Conservation (phyloP, 371 early-diverging fungal species). For the Rhizomucor pusillus region DNA sequence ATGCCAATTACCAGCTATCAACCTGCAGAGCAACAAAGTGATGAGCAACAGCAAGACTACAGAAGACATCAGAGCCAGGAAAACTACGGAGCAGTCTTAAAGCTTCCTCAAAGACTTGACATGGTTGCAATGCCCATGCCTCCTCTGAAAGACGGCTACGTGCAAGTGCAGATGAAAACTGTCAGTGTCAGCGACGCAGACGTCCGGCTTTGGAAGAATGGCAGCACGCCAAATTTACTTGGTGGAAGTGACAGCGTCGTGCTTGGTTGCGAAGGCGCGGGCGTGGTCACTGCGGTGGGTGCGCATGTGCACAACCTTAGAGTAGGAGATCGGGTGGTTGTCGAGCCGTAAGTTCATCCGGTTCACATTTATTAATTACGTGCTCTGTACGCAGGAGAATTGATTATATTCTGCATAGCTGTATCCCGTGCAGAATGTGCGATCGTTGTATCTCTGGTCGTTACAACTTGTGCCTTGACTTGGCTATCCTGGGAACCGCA, state of each 20-base stretch:
- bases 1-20: neutral
- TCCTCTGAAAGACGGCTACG: conserved; percentile 5
- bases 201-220: conserved; percentile 3
- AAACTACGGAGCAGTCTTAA: neutral
- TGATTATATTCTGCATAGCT: conserved; percentile 1
- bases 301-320: neutral
- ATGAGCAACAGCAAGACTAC: too few species aligned
- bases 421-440: conserved; percentile 7
- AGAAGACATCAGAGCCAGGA: too few species aligned
- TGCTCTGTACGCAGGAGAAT: neutral
- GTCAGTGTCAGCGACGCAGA: neutral
- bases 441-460: conserved; percentile 8
- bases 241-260: too few species aligned
- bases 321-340: conserved; percentile 9
- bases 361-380: neutral
- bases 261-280: conserved; percentile 7
- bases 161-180: conserved; percentile 8
- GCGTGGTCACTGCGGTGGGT: conserved; percentile 2
- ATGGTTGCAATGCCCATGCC: conserved; percentile 1
- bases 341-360: conserved; percentile 5
- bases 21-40: neutral
- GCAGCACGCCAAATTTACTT: neutral
- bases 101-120: neutral
- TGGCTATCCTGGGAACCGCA: conserved; percentile 1
- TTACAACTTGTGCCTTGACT: conserved; percentile 7